Conservation (phyloP, 257 asterid genomes). For the Prunella vulgaris region DNA sequence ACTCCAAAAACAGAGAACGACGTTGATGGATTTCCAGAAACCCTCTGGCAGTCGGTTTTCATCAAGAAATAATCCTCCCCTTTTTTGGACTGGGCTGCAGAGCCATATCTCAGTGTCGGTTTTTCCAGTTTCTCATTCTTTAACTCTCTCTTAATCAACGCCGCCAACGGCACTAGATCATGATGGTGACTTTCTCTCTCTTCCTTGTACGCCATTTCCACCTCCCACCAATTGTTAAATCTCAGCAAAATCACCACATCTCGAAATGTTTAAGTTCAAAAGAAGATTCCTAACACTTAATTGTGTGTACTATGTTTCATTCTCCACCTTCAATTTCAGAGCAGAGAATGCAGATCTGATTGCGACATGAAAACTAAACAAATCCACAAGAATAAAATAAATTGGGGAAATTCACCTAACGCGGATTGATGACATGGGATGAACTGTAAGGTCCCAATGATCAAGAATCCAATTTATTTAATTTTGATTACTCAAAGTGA, state of each 20-base stretch:
- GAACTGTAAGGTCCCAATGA: constrained; percentile 32
- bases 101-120: constrained; percentile 62
- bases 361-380: constrained; percentile 31
- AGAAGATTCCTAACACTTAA: constrained; percentile 3
- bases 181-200: constrained; percentile 38
- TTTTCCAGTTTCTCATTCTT: constrained; percentile 74
- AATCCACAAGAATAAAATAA: constrained; percentile 9
- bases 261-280: constrained; percentile 5
- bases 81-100: constrained; percentile 69
- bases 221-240: too few species aligned
- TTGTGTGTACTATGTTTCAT: constrained; percentile 23
- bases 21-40: constrained; percentile 65
- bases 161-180: constrained; percentile 72
- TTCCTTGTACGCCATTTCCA: constrained; percentile 56
- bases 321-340: not conserved
- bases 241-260: not conserved
- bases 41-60: constrained; percentile 73
- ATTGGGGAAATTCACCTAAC: constrained; percentile 34
- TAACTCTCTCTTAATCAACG: constrained; percentile 58
- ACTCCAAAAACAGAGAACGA: constrained; percentile 78
- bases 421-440: constrained; percentile 69
- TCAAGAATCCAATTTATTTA: constrained; percentile 11
- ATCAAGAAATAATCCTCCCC: constrained; percentile 78
- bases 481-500: not conserved
- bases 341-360: constrained; percentile 53